Evolutionary conservation across 768 basidiomycete species (phyloP).

Genomic region (Mycena amicta): DNA sequence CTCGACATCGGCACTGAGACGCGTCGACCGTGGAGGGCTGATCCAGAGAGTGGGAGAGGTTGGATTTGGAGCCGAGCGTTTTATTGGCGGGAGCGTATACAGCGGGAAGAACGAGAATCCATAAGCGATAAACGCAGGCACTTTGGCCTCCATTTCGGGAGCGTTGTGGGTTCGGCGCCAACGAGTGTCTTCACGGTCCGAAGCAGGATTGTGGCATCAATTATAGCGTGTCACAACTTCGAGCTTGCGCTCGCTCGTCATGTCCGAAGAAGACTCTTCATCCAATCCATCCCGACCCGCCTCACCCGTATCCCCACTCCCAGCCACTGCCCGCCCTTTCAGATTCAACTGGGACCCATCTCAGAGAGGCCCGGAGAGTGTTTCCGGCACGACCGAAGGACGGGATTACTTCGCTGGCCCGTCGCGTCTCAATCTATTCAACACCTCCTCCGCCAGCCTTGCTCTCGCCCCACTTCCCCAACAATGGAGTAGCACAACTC

Average conservation of each 20-base stretch:
- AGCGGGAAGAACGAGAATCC: conserved; percentile 64
- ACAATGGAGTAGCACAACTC: conserved; percentile 80
- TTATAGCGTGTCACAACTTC: background rate
- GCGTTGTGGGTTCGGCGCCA: too few relatives aligned
- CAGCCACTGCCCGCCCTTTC: conserved; percentile 57
- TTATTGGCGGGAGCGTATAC: conserved; percentile 46
- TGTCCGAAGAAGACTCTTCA: conserved; percentile 47
- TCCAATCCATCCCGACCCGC: conserved; percentile 62
- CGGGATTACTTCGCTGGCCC: conserved; percentile 63
- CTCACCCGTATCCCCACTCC: conserved; percentile 52
- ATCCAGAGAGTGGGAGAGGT: conserved; percentile 65
- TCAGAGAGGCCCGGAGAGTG: conserved; percentile 67
- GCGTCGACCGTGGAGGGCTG: conserved; percentile 43
- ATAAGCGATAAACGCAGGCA: conserved; percentile 44
- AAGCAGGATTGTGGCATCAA: background rate
- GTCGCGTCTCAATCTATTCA: conserved; percentile 51
- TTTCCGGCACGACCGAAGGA: conserved; percentile 73
- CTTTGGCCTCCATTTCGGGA: background rate
- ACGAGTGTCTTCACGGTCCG: too few relatives aligned
- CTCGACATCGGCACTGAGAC: conserved; percentile 79
- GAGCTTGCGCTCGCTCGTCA: conserved; percentile 4
- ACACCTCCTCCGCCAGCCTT: conserved; percentile 51
- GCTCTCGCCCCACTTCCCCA: conserved; percentile 52
- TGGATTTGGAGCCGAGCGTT: conserved; percentile 28
- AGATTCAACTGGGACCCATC: conserved; percentile 78